A percentile compares a stretch with the other conserved stretches of the same genome.
Conservation (phyloP, 2,329 filamentous ascomycete species). For the Pseudogymnoascus sp. region DNA sequence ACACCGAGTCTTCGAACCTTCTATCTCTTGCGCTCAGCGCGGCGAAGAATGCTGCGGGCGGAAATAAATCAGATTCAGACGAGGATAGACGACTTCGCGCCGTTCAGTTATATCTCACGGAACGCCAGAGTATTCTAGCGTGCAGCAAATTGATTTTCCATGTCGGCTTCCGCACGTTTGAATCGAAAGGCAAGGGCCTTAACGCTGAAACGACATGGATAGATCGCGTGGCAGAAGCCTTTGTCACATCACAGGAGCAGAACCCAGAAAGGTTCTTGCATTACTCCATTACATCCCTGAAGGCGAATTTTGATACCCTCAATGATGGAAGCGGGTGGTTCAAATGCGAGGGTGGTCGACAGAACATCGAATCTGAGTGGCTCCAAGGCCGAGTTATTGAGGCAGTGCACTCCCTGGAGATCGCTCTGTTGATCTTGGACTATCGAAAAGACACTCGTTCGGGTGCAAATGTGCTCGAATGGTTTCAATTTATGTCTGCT, state of each 20-base stretch:
- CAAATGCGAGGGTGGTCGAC: conserved; percentile 39
- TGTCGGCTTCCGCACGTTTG: conserved; percentile 28
- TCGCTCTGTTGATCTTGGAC: conserved; percentile 66
- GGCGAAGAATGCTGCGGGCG: background rate
- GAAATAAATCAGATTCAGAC: conserved; percentile 55
- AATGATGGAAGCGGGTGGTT: conserved; percentile 41
- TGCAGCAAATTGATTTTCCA: conserved; percentile 45
- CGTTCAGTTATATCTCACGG: conserved; percentile 63
- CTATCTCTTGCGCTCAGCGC: conserved; percentile 38
- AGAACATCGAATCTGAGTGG: conserved; percentile 55
- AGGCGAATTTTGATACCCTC: conserved; percentile 43
- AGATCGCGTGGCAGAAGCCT: conserved; percentile 14
- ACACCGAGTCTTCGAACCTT: conserved; percentile 52
- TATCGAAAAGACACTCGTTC: conserved; percentile 51
- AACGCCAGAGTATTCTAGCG: conserved; percentile 63
- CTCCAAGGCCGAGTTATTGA: conserved; percentile 60
- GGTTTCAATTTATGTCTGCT: conserved; percentile 68
- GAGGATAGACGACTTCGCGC: conserved; percentile 61
- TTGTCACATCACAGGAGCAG: conserved; percentile 15
- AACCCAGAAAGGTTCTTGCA: conserved; percentile 19
- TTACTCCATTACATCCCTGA: conserved; percentile 43
- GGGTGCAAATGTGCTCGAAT: conserved; percentile 55
- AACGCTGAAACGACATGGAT: conserved; percentile 12
- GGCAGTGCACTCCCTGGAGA: conserved; percentile 64
- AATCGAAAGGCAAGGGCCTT: conserved; percentile 15